Conservation (phyloP, 2,329 filamentous ascomycete genomes). For the Penicillium occitanis region DNA sequence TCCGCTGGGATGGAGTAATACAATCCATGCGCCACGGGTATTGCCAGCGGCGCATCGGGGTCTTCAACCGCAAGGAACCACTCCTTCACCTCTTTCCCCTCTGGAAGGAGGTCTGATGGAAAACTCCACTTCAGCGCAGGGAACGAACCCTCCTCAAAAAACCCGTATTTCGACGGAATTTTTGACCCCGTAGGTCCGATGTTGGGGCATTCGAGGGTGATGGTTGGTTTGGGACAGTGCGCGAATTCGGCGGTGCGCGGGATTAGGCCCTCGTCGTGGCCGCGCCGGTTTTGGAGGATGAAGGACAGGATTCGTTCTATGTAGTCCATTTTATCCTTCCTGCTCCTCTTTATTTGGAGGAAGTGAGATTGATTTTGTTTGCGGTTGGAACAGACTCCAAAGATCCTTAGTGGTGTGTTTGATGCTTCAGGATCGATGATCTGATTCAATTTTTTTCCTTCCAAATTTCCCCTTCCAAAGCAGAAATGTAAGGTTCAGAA, state of each 20-base stretch:
- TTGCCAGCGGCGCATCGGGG: slow-evolving; percentile 24
- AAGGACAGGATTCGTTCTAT: slow-evolving; percentile 11
- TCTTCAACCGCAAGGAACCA: slow-evolving; percentile 25
- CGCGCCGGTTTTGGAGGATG: background rate
- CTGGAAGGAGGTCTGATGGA: no score
- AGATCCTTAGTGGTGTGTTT: background rate
- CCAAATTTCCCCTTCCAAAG: background rate
- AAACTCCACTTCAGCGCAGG: slow-evolving; percentile 8
- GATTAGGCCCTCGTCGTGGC: slow-evolving; percentile 16
- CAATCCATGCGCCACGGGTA: slow-evolving; percentile 24
- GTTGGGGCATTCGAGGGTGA: slow-evolving; percentile 15
- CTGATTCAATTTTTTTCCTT: background rate
- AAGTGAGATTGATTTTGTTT: background rate
- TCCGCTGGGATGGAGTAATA: slow-evolving; percentile 36
- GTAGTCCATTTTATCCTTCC: slow-evolving; percentile 7
- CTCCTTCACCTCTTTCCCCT: slow-evolving; percentile 11
- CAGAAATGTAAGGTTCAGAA: background rate
- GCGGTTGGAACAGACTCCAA: background rate
- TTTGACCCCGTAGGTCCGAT: slow-evolving; percentile 15
- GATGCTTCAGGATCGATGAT: background rate
- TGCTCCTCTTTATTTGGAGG: background rate
- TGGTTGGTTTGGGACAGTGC: slow-evolving; percentile 8
- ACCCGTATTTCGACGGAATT: slow-evolving; percentile 8
- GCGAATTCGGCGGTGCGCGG: slow-evolving; percentile 10
- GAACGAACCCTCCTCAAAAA: slow-evolving; percentile 2